phyloP scores from a whole-genome alignment of 768 basidiomycete species.

The Galerina sulciceps region DNA sequence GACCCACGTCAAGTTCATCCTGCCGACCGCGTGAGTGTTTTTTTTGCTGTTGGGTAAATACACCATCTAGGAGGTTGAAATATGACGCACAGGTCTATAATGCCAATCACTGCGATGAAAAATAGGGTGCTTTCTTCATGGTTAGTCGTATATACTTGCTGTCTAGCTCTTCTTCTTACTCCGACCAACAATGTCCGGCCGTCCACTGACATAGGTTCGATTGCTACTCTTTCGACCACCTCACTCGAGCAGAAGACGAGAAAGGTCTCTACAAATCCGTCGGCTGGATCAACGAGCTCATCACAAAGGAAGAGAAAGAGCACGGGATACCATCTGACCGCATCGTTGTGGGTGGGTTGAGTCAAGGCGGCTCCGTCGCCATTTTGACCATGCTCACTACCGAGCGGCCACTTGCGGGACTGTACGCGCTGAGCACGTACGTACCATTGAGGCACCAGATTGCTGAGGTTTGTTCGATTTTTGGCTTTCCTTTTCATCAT shows the following conservation, averaged over 20 bases:
- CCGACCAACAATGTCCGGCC: not conserved
- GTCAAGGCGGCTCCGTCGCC: slow-evolving; percentile 50
- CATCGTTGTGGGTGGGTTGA: slow-evolving; percentile 54
- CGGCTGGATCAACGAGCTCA: slow-evolving; percentile 38
- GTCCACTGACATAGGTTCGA: not conserved
- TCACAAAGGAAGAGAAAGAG: slow-evolving; percentile 42
- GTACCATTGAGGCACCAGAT: slow-evolving; percentile 48
- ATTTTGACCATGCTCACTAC: slow-evolving; percentile 44
- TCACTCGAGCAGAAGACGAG: slow-evolving; percentile 27
- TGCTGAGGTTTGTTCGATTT: slow-evolving; percentile 29
- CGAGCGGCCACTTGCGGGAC: slow-evolving; percentile 41
- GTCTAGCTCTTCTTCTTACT: not conserved
- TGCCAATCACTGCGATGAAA: not conserved
- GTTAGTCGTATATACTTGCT: not conserved
- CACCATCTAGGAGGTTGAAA: not conserved
- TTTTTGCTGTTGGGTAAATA: not conserved
- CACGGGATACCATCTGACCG: slow-evolving; percentile 42
- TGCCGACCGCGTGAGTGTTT: slow-evolving; percentile 3
- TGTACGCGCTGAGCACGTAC: slow-evolving; percentile 46
- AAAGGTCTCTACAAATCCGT: slow-evolving; percentile 46
- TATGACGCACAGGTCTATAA: not conserved
- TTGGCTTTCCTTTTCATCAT: not conserved
- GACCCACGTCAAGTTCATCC: slow-evolving; percentile 1
- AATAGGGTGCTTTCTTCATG: not conserved
- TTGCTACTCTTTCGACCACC: not conserved